Evolutionary conservation across 1,284 basidiomycete species (phyloP).

Genomic region (Malassezia restricta): DNA sequence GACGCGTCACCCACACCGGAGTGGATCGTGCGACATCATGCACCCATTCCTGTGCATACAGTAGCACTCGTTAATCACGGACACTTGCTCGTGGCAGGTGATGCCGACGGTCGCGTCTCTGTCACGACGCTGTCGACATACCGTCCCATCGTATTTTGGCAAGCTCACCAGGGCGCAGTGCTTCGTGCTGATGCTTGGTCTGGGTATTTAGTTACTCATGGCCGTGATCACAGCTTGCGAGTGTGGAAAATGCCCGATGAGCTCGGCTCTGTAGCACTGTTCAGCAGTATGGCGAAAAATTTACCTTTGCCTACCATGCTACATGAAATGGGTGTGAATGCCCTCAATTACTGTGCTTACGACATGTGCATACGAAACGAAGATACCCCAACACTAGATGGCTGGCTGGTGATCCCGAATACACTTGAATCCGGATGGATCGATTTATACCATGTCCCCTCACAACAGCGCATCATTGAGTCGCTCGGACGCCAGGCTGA

Average conservation of each 20-base stretch:
- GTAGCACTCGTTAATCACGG: conserved; percentile 5
- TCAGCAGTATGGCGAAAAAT: not conserved
- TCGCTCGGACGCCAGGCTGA: not conserved
- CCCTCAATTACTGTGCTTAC: conserved; percentile 14
- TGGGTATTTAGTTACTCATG: conserved; percentile 15
- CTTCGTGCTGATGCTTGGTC: conserved; percentile 12
- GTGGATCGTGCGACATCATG: conserved; percentile 15
- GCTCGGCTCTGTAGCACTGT: not conserved
- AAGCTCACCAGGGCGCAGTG: conserved; percentile 5
- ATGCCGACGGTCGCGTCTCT: conserved; percentile 11
- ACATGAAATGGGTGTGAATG: conserved; percentile 2
- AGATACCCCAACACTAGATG: not conserved
- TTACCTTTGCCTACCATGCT: conserved; percentile 1
- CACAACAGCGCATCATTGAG: conserved; percentile 4
- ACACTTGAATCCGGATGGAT: conserved; percentile 12
- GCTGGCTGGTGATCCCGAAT: conserved; percentile 7
- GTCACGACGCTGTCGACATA: conserved; percentile 6
- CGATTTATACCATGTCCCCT: conserved; percentile 10
- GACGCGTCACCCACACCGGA: not conserved
- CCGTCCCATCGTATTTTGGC: conserved; percentile 9
- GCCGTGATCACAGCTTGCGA: conserved; percentile 4
- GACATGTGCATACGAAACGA: not conserved
- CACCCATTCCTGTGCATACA: conserved; percentile 6
- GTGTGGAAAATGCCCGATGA: conserved; percentile 9
- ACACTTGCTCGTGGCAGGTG: conserved; percentile 3